These are phyloP conservation scores for Periconia digitata DNA, from an alignment of 2,329 filamentous ascomycete species.

Conservation along the genomic window DNA sequence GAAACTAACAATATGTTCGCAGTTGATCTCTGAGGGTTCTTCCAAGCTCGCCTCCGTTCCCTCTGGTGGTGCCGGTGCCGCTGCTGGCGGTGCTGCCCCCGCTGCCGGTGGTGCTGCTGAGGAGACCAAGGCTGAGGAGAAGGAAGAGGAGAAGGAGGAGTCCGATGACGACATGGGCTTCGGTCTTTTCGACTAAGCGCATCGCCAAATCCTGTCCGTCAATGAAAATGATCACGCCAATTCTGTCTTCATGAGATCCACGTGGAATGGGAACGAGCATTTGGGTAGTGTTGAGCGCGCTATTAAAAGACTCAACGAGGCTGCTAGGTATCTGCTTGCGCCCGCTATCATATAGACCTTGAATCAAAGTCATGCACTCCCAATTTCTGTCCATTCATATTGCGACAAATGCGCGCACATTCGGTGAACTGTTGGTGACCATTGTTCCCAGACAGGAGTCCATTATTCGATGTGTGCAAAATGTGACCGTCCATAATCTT, in stretches of 20 bases:
- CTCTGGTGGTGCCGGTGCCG: conserved; percentile 78
- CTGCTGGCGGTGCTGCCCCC: conserved; percentile 60
- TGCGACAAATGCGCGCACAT: too few relatives aligned
- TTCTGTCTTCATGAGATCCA: conserved; percentile 33
- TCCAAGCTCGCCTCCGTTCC: conserved; percentile 97
- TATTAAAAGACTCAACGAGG: conserved; percentile 24
- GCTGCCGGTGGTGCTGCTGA: conserved; percentile 64
- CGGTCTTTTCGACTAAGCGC: conserved; percentile 66
- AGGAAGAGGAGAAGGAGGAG: conserved; percentile 78
- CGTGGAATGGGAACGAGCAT: conserved; percentile 32
- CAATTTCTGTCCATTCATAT: conserved; percentile 4
- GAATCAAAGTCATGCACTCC: conserved; percentile 42
- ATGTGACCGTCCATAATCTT: too few relatives aligned
- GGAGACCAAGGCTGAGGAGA: conserved; percentile 59
- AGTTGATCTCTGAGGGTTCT: conserved; percentile 91
- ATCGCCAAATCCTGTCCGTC: conserved; percentile 23
- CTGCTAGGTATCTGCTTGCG: conserved; percentile 18
- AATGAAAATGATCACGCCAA: conserved; percentile 32
- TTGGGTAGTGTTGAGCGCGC: conserved; percentile 42
- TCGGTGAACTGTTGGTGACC: too few relatives aligned
- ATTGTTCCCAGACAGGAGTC: too few relatives aligned
- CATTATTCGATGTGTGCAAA: too few relatives aligned
- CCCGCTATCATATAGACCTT: conserved; percentile 28
- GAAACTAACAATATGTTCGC: conserved; percentile 36
- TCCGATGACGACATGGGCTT: conserved; percentile 75